A percentile compares a stretch with the other conserved stretches of the same genome.
Evolutionary conservation across 2,329 filamentous ascomycete genomes (phyloP).

Genomic region (Gnomoniopsis sp.): DNA sequence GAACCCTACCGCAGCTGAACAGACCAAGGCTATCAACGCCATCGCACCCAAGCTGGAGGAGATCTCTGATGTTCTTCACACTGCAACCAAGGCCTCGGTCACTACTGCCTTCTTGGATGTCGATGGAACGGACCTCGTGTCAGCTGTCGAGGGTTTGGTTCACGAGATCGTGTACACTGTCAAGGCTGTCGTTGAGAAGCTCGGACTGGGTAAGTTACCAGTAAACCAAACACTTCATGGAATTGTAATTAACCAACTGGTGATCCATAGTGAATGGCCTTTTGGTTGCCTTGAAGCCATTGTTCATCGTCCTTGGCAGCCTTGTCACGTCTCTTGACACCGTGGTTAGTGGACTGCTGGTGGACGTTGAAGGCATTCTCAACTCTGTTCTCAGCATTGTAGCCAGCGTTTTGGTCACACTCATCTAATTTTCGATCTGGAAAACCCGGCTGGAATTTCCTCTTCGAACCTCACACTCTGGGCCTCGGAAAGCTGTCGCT

Average conservation of each 20-base stretch:
- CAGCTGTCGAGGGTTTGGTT: constrained; percentile 23
- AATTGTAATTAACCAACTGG: constrained; percentile 5
- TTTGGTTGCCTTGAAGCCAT: constrained; percentile 21
- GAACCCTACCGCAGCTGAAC: constrained; percentile 20
- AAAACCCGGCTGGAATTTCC: background rate
- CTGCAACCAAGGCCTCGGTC: constrained; percentile 22
- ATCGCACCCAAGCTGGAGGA: constrained; percentile 24
- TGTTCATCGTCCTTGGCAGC: constrained; percentile 23
- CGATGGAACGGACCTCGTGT: constrained; percentile 19
- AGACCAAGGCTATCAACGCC: constrained; percentile 21
- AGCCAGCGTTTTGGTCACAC: constrained; percentile 18
- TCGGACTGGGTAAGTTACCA: constrained; percentile 24
- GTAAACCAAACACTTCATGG: too few species aligned
- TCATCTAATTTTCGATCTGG: constrained; percentile 16
- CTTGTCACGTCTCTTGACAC: constrained; percentile 24
- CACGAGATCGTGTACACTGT: constrained; percentile 25
- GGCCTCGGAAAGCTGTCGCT: background rate
- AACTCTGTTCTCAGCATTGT: constrained; percentile 20
- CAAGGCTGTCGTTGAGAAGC: constrained; percentile 25
- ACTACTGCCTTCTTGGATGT: constrained; percentile 18
- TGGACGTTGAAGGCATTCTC: constrained; percentile 23
- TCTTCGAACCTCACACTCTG: background rate
- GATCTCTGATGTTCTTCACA: constrained; percentile 23
- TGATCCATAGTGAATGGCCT: constrained; percentile 16
- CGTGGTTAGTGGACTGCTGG: constrained; percentile 23